These are phyloP conservation scores for Trichoderma brevicompactum DNA, from an alignment of 2,329 filamentous ascomycete species.

Conservation along the genomic window DNA sequence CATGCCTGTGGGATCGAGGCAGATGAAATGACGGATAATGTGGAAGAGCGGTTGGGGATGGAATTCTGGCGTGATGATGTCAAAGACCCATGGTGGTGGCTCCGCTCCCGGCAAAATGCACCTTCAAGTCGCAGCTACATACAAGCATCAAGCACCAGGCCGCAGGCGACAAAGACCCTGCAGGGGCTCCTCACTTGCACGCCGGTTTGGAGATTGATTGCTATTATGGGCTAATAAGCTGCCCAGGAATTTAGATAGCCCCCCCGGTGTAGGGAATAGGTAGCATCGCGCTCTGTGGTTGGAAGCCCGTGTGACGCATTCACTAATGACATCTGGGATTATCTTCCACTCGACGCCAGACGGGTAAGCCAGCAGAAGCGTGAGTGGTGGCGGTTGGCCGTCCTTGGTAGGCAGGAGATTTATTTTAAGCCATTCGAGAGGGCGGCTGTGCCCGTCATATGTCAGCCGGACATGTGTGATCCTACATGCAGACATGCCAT, in stretches of 20 bases:
- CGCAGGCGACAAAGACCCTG: neutral
- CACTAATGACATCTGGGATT: conserved; percentile 2
- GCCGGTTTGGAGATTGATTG: neutral
- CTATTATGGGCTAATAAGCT: conserved; percentile 5
- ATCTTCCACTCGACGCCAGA: conserved; percentile 4
- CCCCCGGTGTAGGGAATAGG: no score
- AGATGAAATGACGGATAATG: conserved; percentile 14
- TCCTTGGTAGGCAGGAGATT: neutral
- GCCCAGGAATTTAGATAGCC: no score
- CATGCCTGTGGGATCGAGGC: conserved; percentile 5
- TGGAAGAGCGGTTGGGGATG: neutral
- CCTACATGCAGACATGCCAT: conserved; percentile 8
- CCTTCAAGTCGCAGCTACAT: neutral
- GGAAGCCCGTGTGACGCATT: conserved; percentile 7
- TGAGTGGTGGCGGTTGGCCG: neutral
- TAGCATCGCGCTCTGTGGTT: neutral
- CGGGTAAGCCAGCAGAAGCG: conserved; percentile 2
- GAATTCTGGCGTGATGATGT: conserved; percentile 19
- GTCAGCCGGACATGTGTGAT: conserved; percentile 26
- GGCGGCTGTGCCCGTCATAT: conserved; percentile 20
- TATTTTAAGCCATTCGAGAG: conserved; percentile 12
- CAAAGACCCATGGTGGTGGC: conserved; percentile 18
- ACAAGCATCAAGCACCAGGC: neutral
- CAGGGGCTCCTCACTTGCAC: conserved; percentile 7
- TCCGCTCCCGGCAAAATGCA: conserved; percentile 21